Percentiles rank a stretch among this genome's conserved stretches.
Evolutionary conservation across 257 asterid species (phyloP).

Genomic region (Parsonsia alboflavescens): DNA sequence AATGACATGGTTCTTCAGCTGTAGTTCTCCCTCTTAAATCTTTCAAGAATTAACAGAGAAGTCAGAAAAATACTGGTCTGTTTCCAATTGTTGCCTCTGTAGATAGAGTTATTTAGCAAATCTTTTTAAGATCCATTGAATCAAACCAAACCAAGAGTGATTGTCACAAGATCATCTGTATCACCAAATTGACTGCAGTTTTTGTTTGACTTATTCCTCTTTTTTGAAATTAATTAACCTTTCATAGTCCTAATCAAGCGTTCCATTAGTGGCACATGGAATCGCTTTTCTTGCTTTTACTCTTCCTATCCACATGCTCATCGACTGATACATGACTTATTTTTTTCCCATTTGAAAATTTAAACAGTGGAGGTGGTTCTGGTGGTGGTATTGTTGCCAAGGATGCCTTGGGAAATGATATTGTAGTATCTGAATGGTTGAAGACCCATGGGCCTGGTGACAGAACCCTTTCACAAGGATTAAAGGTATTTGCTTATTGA

Average conservation of each 20-base stretch:
- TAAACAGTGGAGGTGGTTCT: conserved; percentile 48
- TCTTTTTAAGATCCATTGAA: background rate
- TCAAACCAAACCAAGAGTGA: background rate
- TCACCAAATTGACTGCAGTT: background rate
- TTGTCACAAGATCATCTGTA: background rate
- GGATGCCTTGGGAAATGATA: conserved; percentile 86
- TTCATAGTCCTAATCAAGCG: background rate
- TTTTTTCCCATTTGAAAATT: background rate
- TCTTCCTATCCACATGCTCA: background rate
- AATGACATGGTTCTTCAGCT: background rate
- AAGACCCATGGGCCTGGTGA: conserved; percentile 75
- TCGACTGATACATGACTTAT: background rate
- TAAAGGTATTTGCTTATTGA: conserved; percentile 51
- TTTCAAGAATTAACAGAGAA: background rate
- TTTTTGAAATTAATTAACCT: background rate
- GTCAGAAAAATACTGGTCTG: background rate
- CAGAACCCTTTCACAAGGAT: conserved; percentile 81
- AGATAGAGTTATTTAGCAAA: background rate
- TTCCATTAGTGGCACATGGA: background rate
- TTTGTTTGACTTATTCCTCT: background rate
- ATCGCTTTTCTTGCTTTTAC: background rate
- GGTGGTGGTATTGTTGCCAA: conserved; percentile 66
- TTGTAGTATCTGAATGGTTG: conserved; percentile 63
- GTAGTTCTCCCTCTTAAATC: background rate
- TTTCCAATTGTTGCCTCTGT: background rate